Base-by-base conservation (phyloP, 2,329 filamentous ascomycete genomes). In the Capronia coronata region DNA sequence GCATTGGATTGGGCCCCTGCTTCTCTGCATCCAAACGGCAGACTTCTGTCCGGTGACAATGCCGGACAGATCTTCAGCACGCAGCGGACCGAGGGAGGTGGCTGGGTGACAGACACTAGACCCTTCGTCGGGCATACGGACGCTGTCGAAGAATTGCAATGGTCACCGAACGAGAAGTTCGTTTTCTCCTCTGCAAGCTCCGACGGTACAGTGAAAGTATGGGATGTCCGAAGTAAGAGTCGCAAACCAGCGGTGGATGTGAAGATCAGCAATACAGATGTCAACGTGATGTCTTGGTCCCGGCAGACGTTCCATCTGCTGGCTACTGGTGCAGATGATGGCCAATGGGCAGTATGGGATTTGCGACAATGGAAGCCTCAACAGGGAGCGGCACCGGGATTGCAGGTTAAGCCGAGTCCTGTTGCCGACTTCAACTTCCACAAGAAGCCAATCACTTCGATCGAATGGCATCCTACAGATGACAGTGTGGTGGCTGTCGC, bases 211-310 rank as follows among this genome's bases (percentile, higher is more conserved):
- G 84, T 98, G 56, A 91, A 93, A 67, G 83, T 98, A 53, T 98
- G 93, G 90, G 93, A 98, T 64, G 80, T 93, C 16, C 82, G 93
- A 45, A 90, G 86, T 67, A 96, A 96, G 75, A 87, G 84, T 58
- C 83, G 87, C 56, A 86, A 85, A 65, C 82, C 89, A n/a, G 90
- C 89, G 38, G 79, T 98, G 53, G 88, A 84, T 48, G 85, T 97
- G 50, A 80, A 88, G 64, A 84, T 93, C 58, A 93, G 86, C 65
- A 75, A 80, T 48, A 82, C 83, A 43, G 93, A 98, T 64, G 87
- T 97, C 64, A 98, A 98, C 65, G 93, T 98, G 54, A 85, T 97
- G 71, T 93, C 86, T 53, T 98, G 93, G 93, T 95, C 89, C 30
- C 80, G 79, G 38, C 83, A 90, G 69, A 95, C 90, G 1, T 80